Base-by-base conservation (phyloP, 148 eudicot genomes). In the Persicaria tinctoria region DNA sequence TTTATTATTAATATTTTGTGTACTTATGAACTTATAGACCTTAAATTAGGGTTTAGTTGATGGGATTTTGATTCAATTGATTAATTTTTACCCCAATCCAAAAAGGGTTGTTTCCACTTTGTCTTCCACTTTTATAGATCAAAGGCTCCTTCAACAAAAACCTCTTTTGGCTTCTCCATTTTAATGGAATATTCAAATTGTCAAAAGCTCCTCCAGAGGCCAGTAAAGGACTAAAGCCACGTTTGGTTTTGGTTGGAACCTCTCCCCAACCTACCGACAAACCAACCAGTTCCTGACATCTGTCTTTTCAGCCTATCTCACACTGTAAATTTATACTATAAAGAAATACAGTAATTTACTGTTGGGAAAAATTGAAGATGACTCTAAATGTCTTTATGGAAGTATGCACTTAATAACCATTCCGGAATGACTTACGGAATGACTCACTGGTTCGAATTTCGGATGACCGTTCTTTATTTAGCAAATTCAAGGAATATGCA, bases 91-190 rank as follows among this genome's bases (percentile, higher is more conserved):
- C 47, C 48, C 47, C 46, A 38, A 66, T 66, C 8, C 16, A 3
- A 74, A 73, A 74, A 55, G 76, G 62, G 27, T 72, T 74, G 76
- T 74, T 74, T 74, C 76, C 76, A 74, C 76, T 74, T 74, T 74
- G 76, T 56, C 68, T 54, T 41, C 76, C 76, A 74, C 76, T 74
- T 74, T 55, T 56, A 71, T 46, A 23, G 38, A 49, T 72, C 41
- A 46, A 70, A 70, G 44, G 46, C 56, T 23, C 46, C 74, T 4
- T 70, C 53, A 41, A 41, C 18, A 38, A 13, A 47, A 46, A 70
- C 20, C 8, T 18, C 47, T 53, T 57, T 51, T 74, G 18, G 20
- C 50, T 45, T 20, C n/a, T n/a, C n/a, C 10, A 20, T n/a, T 74
- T 32, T 41, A 18, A 66, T 66, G 48, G 70, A 63, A 66, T 66